Conservation (phyloP, 306 rosid genomes). For the Trifolium fragiferum region DNA sequence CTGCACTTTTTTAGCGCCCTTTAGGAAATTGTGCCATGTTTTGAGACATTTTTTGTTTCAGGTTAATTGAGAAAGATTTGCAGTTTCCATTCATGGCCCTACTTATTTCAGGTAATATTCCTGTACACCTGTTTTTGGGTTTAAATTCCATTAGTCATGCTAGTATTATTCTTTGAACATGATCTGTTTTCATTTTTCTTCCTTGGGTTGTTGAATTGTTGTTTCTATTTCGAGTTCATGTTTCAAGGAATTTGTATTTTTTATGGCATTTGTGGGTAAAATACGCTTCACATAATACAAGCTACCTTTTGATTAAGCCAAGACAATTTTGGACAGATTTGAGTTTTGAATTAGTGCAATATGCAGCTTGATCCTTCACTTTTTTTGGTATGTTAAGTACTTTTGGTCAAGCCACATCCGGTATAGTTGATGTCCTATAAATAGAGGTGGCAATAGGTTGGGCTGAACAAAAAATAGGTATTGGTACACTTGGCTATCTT, state of each 20-base stretch:
- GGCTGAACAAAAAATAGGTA: not conserved
- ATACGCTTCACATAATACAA: conserved; percentile 2
- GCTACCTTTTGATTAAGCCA: not conserved
- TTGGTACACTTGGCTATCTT: conserved; percentile 27
- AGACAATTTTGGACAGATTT: not conserved
- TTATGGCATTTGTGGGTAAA: conserved; percentile 18
- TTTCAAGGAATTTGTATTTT: conserved; percentile 20
- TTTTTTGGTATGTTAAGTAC: not conserved
- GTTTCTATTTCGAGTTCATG: conserved; percentile 4
- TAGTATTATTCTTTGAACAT: conserved; percentile 32
- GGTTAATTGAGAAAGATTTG: conserved; percentile 75
- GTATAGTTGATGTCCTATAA: not conserved
- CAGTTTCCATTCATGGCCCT: conserved; percentile 92
- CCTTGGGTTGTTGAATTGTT: conserved; percentile 2
- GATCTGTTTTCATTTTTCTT: conserved; percentile 30
- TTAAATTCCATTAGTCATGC: conserved; percentile 1
- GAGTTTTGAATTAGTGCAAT: conserved; percentile 18
- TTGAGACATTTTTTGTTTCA: conserved; percentile 43
- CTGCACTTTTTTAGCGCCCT: conserved; percentile 1
- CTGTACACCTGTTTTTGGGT: not conserved
- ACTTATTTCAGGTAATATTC: conserved; percentile 81
- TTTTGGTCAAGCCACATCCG: not conserved
- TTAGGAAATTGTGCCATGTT: conserved; percentile 36
- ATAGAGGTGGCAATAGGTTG: not conserved
- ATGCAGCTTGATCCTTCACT: conserved; percentile 18